Evolutionary conservation across 2,329 filamentous ascomycete species (phyloP).

Genomic region (Phaeosphaeriaceae sp.): DNA sequence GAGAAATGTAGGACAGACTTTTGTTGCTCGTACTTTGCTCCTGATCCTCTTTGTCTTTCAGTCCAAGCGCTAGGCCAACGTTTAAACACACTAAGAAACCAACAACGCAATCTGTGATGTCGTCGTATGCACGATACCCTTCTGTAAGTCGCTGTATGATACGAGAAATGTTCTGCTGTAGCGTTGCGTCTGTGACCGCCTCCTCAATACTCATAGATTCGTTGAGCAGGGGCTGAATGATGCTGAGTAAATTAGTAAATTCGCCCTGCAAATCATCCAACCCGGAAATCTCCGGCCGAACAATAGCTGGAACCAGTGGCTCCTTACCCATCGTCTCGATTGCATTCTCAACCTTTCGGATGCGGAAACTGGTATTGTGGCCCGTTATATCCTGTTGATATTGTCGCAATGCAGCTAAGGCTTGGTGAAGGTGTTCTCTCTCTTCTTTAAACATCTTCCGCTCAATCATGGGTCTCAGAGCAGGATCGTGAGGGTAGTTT

Average conservation of each 20-base stretch:
- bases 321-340: conserved; percentile 69
- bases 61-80: conserved; percentile 70
- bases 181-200: conserved; percentile 37
- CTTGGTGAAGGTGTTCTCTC: conserved; percentile 60
- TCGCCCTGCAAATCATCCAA: conserved; percentile 79
- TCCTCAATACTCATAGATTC: conserved; percentile 30
- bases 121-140: conserved; percentile 80
- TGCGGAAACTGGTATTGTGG: conserved; percentile 70
- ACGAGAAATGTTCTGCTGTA: conserved; percentile 66
- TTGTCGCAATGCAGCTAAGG: conserved; percentile 64
- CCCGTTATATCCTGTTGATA: conserved; percentile 75
- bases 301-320: conserved; percentile 71
- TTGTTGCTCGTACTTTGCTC: conserved; percentile 18
- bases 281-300: conserved; percentile 72
- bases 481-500: conserved; percentile 84
- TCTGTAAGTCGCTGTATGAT: conserved; percentile 73
- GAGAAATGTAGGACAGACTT: conserved; percentile 33
- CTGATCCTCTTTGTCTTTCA: conserved; percentile 24
- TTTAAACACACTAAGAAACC: conserved; percentile 81
- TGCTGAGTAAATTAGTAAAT: conserved; percentile 72
- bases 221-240: conserved; percentile 38
- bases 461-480: conserved; percentile 67
- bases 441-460: conserved; percentile 64
- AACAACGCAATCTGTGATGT: conserved; percentile 78
- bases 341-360: conserved; percentile 67